A percentile compares a stretch with the other conserved stretches of the same genome.
phyloP scores from a whole-genome alignment of 495 filamentous ascomycete genomes.

The Sordaria brevicollis region DNA sequence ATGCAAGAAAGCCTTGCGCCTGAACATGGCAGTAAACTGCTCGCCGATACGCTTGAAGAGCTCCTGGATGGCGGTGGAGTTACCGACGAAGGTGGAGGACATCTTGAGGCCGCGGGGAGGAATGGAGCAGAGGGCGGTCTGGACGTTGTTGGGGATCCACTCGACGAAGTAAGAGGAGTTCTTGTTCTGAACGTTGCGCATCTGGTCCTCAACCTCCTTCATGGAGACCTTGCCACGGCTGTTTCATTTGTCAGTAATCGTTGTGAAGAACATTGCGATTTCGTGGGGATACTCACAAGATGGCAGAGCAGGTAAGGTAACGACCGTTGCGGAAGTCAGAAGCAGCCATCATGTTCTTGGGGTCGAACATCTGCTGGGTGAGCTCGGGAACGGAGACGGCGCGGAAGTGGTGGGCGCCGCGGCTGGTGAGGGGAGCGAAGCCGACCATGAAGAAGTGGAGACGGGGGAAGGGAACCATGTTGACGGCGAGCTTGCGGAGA shows the following conservation, averaged over 20 bases:
- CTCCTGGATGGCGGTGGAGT: conserved; percentile 99
- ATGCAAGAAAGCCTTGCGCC: conserved; percentile 99
- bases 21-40: conserved; percentile 99
- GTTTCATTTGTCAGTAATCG: conserved; percentile 19
- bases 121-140: conserved; percentile 99
- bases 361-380: conserved; percentile 99
- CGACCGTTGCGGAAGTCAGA: conserved; percentile 99
- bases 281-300: conserved; percentile 49
- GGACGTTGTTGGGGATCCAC: conserved; percentile 99
- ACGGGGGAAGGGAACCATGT: conserved; percentile 99
- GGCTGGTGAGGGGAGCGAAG: conserved; percentile 96
- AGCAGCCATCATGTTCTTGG: conserved; percentile 99
- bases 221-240: conserved; percentile 99
- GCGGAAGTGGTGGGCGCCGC: conserved; percentile 90
- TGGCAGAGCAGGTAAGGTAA: conserved; percentile 98
- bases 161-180: conserved; percentile 99
- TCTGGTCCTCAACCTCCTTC: conserved; percentile 99
- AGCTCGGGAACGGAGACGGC: conserved; percentile 95
- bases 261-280: neutral
- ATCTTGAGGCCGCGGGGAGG: conserved; percentile 97
- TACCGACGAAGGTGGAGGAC: conserved; percentile 98
- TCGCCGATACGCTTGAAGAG: conserved; percentile 99
- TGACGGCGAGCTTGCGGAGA: conserved; percentile 98
- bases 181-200: conserved; percentile 99
- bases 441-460: conserved; percentile 99